These are phyloP conservation scores for Grigorovia jiainica DNA, from an alignment of 805 yeast genomes.

Conservation along the genomic window DNA sequence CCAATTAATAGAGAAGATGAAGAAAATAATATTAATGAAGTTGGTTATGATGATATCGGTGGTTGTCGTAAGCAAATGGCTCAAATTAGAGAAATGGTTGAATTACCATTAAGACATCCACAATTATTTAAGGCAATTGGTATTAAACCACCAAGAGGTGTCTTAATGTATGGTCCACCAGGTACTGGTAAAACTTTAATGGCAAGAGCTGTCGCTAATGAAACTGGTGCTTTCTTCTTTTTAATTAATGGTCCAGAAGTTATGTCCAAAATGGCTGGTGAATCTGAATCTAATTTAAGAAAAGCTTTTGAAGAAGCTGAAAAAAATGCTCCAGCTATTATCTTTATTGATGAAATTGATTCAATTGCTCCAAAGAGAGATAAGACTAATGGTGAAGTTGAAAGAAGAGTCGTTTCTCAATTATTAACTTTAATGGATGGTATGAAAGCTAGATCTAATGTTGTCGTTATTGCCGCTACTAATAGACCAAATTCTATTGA, in stretches of 20 bases:
- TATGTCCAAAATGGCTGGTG: slow-evolving; percentile 99
- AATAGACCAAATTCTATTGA: slow-evolving; percentile 69
- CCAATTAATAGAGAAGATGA: slow-evolving; percentile 59
- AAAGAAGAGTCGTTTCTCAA: slow-evolving; percentile 97
- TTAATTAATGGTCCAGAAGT: slow-evolving; percentile 98
- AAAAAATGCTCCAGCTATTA: slow-evolving; percentile 95
- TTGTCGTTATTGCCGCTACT: slow-evolving; percentile 97
- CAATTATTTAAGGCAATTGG: slow-evolving; percentile 96
- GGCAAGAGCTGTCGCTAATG: slow-evolving; percentile 99
- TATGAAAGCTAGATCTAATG: slow-evolving; percentile 98
- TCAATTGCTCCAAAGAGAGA: slow-evolving; percentile 99
- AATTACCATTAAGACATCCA: slow-evolving; percentile 96
- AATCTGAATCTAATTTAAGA: slow-evolving; percentile 91
- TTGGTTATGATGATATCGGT: slow-evolving; percentile 98
- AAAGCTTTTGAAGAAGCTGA: slow-evolving; percentile 99
- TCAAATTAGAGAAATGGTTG: slow-evolving; percentile 96
- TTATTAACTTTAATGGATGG: slow-evolving; percentile 97
- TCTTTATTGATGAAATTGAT: slow-evolving; percentile 96
- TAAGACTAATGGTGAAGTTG: slow-evolving; percentile 99
- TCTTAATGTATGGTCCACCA: slow-evolving; percentile 97
- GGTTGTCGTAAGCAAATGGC: slow-evolving; percentile 99
- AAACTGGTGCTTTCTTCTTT: slow-evolving; percentile 98
- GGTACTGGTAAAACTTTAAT: slow-evolving; percentile 99
- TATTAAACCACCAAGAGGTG: slow-evolving; percentile 98
- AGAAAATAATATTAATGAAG: slow-evolving; percentile 91